These are phyloP conservation scores for Graphilbum sp. DNA, from an alignment of 2,329 filamentous ascomycete species.

Conservation along the genomic window DNA sequence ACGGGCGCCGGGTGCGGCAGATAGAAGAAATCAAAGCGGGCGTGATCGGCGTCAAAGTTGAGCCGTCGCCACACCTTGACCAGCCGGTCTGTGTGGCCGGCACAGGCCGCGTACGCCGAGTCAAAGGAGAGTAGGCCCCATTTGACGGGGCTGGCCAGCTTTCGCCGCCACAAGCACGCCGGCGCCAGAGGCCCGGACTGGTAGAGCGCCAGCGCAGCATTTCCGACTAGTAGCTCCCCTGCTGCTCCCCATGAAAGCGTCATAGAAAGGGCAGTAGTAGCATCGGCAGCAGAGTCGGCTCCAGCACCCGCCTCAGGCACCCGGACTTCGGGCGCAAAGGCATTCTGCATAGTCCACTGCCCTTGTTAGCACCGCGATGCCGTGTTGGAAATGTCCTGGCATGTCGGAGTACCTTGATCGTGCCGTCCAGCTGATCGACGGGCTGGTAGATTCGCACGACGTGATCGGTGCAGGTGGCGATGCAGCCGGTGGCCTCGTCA, in stretches of 20 bases:
- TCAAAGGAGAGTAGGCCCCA: slow-evolving; percentile 72
- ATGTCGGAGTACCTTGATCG: slow-evolving; percentile 44
- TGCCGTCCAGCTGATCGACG: slow-evolving; percentile 51
- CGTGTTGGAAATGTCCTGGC: not conserved
- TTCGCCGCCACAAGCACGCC: slow-evolving; percentile 54
- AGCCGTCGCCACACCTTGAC: slow-evolving; percentile 88
- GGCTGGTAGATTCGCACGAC: slow-evolving; percentile 67
- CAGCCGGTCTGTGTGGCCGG: slow-evolving; percentile 61
- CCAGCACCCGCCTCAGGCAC: slow-evolving; percentile 23
- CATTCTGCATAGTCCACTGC: slow-evolving; percentile 49
- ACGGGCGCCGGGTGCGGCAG: slow-evolving; percentile 69
- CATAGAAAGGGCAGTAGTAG: slow-evolving; percentile 15
- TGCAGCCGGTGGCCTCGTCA: slow-evolving; percentile 70
- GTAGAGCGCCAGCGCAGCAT: slow-evolving; percentile 54
- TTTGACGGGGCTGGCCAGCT: slow-evolving; percentile 56
- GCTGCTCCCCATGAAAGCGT: slow-evolving; percentile 71
- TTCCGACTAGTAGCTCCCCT: slow-evolving; percentile 71
- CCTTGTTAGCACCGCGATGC: not conserved
- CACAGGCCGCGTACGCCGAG: slow-evolving; percentile 70
- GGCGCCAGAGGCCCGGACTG: slow-evolving; percentile 32
- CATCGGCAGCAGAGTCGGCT: not conserved
- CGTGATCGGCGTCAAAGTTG: slow-evolving; percentile 67
- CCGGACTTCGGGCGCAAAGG: slow-evolving; percentile 6
- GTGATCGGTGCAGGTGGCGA: slow-evolving; percentile 54
- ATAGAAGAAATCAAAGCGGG: slow-evolving; percentile 81